Percentiles rank a stretch among this genome's conserved stretches.
phyloP scores from a whole-genome alignment of 2,329 filamentous ascomycete species.

The Beauveria australis region DNA sequence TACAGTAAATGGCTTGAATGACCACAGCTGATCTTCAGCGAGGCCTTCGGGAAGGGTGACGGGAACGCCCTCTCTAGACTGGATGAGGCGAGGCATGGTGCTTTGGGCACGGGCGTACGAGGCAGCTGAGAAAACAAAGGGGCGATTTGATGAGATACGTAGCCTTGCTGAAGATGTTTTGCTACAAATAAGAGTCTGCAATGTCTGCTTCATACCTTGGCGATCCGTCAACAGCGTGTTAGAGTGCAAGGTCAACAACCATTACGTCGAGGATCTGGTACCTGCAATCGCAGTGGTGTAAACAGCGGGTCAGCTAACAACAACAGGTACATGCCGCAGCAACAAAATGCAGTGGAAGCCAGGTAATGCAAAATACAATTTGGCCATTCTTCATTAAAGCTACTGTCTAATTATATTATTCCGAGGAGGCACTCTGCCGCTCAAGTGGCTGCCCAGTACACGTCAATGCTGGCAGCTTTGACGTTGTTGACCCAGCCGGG shows the following conservation, averaged over 20 bases:
- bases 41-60: slow-evolving; percentile 38
- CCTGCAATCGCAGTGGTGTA: not conserved
- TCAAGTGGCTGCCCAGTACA: slow-evolving; percentile 46
- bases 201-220: not conserved
- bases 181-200: not conserved
- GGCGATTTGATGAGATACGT: not conserved
- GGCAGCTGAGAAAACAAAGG: not conserved
- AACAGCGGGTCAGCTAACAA: slow-evolving; percentile 1
- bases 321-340: not conserved
- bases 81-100: slow-evolving; percentile 4
- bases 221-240: not conserved
- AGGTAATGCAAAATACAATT: not conserved
- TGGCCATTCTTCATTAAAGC: not conserved
- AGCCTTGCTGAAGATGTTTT: not conserved
- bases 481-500: slow-evolving; percentile 45
- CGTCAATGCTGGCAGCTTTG: slow-evolving; percentile 41
- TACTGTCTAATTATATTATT: not conserved
- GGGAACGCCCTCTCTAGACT: slow-evolving; percentile 23
- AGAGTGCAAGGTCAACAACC: not conserved
- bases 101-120: not conserved
- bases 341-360: not conserved
- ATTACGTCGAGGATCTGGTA: not conserved
- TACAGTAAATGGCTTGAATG: slow-evolving; percentile 44
- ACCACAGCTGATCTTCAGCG: slow-evolving; percentile 33
- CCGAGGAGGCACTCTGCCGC: not conserved